Evolutionary conservation across 2,329 filamentous ascomycete species (phyloP).

Genomic region (Ophiostoma fasciatum): DNA sequence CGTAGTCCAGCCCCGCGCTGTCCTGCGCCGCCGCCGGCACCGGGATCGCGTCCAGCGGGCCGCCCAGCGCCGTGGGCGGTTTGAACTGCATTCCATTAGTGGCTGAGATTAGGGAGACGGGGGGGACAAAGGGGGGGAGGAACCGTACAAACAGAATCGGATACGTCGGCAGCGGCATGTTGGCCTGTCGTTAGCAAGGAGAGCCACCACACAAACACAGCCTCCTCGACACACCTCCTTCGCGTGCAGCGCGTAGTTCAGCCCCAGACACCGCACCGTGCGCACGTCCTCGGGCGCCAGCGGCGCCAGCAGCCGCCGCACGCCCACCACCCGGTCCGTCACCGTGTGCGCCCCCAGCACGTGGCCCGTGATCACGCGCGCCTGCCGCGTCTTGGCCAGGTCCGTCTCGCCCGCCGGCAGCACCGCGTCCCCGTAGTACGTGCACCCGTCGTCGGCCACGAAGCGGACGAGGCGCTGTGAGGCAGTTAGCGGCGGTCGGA

Average conservation of each 20-base stretch:
- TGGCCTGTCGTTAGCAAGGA: constrained; percentile 28
- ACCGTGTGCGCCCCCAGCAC: constrained; percentile 51
- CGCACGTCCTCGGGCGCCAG: constrained; percentile 46
- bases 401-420: constrained; percentile 45
- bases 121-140: not conserved
- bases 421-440: constrained; percentile 63
- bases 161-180: constrained; percentile 53
- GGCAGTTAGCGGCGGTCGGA: not conserved
- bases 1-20: constrained; percentile 56
- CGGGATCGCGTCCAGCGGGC: constrained; percentile 51
- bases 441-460: constrained; percentile 52
- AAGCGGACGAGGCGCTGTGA: constrained; percentile 56
- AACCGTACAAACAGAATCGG: constrained; percentile 50
- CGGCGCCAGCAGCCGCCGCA: constrained; percentile 45
- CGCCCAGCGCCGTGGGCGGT: constrained; percentile 48
- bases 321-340: constrained; percentile 44
- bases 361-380: constrained; percentile 47
- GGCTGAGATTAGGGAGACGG: too few species aligned
- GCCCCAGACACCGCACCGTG: constrained; percentile 53
- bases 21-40: constrained; percentile 52
- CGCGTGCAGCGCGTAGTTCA: constrained; percentile 61
- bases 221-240: constrained; percentile 35
- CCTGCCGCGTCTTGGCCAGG: constrained; percentile 43
- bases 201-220: not conserved
- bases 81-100: constrained; percentile 37